These are phyloP conservation scores for Trypanosoma caninum DNA, from an alignment of 208 protist genomes.

Conservation along the genomic window DNA sequence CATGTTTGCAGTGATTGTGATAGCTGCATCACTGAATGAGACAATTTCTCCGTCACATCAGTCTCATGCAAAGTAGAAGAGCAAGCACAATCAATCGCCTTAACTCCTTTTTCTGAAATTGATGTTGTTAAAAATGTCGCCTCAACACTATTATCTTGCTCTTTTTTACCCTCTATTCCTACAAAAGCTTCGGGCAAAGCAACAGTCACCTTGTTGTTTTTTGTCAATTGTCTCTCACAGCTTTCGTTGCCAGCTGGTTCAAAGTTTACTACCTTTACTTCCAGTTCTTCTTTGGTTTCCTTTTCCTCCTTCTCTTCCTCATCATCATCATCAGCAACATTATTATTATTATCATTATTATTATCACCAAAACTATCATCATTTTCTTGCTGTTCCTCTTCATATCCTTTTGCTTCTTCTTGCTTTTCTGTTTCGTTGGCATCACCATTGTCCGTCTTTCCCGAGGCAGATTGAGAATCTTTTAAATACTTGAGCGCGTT, in stretches of 20 bases:
- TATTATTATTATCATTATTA: too few species aligned
- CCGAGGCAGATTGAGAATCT: too few species aligned
- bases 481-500: too few species aligned
- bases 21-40: neutral
- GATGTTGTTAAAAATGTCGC: neutral
- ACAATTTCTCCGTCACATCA: neutral
- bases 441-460: too few species aligned
- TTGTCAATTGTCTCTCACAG: neutral
- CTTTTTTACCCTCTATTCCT: neutral
- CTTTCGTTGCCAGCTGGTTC: neutral
- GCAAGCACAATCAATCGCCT: neutral
- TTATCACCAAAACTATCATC: too few species aligned
- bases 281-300: neutral
- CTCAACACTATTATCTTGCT: neutral
- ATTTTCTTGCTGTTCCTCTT: neutral
- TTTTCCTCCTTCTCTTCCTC: neutral
- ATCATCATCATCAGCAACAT: neutral
- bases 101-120: neutral
- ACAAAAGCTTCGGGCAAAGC: too few species aligned
- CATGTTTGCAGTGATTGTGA: conserved; percentile 12
- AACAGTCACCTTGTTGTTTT: neutral
- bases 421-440: neutral
- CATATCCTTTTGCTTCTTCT: neutral
- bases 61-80: neutral
- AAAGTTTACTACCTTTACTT: neutral